phyloP scores from a whole-genome alignment of 2,329 filamentous ascomycete species.

The Daldinia sp. region DNA sequence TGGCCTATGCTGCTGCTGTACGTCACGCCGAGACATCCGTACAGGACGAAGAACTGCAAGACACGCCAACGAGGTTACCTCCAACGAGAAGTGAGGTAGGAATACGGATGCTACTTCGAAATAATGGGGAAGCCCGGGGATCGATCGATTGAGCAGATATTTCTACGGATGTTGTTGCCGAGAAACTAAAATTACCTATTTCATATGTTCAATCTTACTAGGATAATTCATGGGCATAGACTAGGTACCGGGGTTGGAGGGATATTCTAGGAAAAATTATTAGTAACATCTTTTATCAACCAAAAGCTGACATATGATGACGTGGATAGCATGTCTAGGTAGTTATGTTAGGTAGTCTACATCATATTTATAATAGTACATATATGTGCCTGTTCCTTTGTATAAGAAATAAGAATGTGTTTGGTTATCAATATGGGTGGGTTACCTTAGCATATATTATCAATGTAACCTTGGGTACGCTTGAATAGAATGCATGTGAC shows the following conservation, averaged over 20 bases:
- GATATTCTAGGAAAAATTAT: background rate
- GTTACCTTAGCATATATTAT: too few relatives aligned
- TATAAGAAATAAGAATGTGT: too few relatives aligned
- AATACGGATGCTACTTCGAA: constrained; percentile 25
- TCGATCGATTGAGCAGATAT: background rate
- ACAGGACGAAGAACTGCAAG: constrained; percentile 48
- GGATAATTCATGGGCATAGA: constrained; percentile 7
- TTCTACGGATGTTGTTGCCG: background rate
- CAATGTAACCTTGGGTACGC: too few relatives aligned
- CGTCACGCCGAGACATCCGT: constrained; percentile 61
- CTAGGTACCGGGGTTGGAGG: background rate
- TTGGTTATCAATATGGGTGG: too few relatives aligned
- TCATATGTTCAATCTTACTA: background rate
- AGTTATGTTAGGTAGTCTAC: too few relatives aligned
- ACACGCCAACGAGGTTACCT: constrained; percentile 20
- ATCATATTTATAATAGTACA: background rate
- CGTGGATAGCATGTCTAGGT: background rate
- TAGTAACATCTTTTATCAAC: background rate
- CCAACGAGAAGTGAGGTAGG: constrained; percentile 13
- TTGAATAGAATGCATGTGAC: too few relatives aligned
- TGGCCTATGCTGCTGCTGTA: constrained; percentile 80
- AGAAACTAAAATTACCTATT: background rate
- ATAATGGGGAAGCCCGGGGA: constrained; percentile 2
- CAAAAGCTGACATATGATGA: background rate
- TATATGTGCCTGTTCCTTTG: background rate